Conservation (phyloP, 345 rosid species). For the Balakata baccata region DNA sequence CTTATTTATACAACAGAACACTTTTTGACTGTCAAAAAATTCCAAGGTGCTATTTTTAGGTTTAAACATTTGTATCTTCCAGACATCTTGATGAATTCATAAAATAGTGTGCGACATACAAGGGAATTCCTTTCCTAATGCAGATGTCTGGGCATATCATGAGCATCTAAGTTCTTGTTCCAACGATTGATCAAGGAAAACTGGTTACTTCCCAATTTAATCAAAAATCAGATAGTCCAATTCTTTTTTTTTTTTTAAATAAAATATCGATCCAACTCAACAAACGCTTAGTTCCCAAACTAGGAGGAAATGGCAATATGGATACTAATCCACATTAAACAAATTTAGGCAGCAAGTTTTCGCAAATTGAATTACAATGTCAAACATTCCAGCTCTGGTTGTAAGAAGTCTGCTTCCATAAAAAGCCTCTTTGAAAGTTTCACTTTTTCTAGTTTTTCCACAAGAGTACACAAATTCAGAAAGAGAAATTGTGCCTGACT, state of each 20-base stretch:
- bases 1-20: background rate
- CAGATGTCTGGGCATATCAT: slow-evolving; percentile 10
- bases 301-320: background rate
- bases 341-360: background rate
- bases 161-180: background rate
- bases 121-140: background rate
- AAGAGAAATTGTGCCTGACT: slow-evolving; percentile 61
- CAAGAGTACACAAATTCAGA: slow-evolving; percentile 61
- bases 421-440: slow-evolving; percentile 63
- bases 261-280: background rate
- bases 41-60: background rate
- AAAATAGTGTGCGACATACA: background rate
- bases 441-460: slow-evolving; percentile 55
- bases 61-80: background rate
- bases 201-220: background rate
- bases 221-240: background rate
- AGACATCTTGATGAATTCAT: background rate
- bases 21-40: background rate
- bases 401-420: slow-evolving; percentile 68
- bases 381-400: slow-evolving; percentile 53
- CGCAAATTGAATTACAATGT: background rate
- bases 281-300: background rate
- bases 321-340: background rate
- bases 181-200: background rate
- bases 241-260: background rate